These are phyloP conservation scores for Xylariales sp. DNA, from an alignment of 2,329 filamentous ascomycete species.

Conservation along the genomic window DNA sequence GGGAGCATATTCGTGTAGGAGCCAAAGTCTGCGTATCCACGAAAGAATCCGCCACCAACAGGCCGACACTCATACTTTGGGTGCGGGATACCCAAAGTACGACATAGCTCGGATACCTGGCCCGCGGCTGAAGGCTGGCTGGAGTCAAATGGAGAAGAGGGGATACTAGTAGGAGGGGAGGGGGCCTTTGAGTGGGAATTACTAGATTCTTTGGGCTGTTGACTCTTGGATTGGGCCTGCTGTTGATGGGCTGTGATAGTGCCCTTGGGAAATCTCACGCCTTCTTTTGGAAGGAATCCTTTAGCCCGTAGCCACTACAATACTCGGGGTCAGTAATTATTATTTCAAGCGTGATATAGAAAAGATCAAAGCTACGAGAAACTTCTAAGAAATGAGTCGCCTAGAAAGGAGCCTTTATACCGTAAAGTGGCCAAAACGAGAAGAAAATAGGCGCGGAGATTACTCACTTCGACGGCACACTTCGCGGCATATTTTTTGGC, in stretches of 20 bases:
- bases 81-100: constrained; percentile 47
- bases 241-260: constrained; percentile 3
- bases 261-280: constrained; percentile 30
- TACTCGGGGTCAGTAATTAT: no score
- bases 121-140: constrained; percentile 37
- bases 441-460: no score
- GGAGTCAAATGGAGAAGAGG: constrained; percentile 38
- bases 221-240: constrained; percentile 39
- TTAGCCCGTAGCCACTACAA: constrained; percentile 51
- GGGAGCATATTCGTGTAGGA: constrained; percentile 19
- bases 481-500: constrained; percentile 66
- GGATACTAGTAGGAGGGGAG: constrained; percentile 42
- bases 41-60: constrained; percentile 48
- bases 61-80: constrained; percentile 53
- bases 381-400: no score
- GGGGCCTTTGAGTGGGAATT: constrained; percentile 32
- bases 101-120: constrained; percentile 51
- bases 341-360: no score
- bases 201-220: neutral
- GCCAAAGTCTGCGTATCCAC: constrained; percentile 49
- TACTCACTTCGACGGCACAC: constrained; percentile 52
- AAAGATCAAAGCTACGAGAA: no score
- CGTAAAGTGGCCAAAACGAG: no score
- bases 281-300: constrained; percentile 45
- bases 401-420: no score